Percentiles rank a stretch among this genome's conserved stretches.
Evolutionary conservation across 1,284 basidiomycete genomes (phyloP).

Genomic region (Neolentinus lepideus): DNA sequence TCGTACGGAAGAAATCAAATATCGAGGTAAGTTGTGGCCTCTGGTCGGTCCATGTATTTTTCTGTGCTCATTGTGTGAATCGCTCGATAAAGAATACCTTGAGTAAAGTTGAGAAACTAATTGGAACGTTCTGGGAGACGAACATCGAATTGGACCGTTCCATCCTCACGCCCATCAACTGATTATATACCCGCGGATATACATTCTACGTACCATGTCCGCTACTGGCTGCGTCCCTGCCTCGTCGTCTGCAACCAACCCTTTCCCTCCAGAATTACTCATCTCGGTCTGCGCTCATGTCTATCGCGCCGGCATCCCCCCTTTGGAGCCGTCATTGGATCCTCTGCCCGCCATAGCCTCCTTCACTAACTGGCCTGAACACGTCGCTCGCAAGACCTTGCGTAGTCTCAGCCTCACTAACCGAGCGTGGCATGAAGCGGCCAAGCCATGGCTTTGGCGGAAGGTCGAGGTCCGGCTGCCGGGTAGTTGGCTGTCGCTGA

Average conservation of each 20-base stretch:
- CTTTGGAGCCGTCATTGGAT: conserved; percentile 54
- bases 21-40: neutral
- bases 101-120: too few species aligned
- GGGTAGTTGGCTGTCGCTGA: conserved; percentile 69
- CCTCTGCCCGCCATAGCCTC: conserved; percentile 51
- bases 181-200: too few species aligned
- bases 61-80: too few species aligned
- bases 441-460: conserved; percentile 76
- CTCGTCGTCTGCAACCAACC: conserved; percentile 11
- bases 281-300: conserved; percentile 62
- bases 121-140: too few species aligned
- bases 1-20: too few species aligned
- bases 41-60: too few species aligned
- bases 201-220: too few species aligned
- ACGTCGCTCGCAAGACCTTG: conserved; percentile 52
- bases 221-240: neutral
- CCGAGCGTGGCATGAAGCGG: conserved; percentile 67
- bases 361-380: conserved; percentile 65
- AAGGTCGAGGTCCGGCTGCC: conserved; percentile 75
- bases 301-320: conserved; percentile 52
- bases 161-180: too few species aligned
- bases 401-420: conserved; percentile 66
- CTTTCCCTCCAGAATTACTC: conserved; percentile 57
- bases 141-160: too few species aligned
- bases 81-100: too few species aligned